phyloP scores from a whole-genome alignment of 768 basidiomycete species.

The Rhizopogon vesiculosus region DNA sequence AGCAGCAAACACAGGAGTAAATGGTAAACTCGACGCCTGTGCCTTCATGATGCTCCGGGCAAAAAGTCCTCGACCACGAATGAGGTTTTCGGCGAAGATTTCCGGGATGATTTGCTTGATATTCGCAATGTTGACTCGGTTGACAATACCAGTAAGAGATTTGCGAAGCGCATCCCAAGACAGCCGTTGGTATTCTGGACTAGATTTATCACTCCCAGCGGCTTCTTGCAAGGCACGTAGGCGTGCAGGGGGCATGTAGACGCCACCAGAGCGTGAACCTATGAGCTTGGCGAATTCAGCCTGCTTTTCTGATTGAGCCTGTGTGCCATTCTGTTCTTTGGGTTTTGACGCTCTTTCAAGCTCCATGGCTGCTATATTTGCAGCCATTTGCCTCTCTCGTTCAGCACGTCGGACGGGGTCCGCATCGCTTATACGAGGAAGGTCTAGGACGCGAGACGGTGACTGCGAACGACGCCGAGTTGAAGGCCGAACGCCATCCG shows the following conservation, averaged over 20 bases:
- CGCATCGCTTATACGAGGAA: slow-evolving; percentile 59
- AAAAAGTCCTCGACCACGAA: slow-evolving; percentile 91
- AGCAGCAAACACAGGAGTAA: slow-evolving; percentile 95
- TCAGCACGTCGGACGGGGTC: slow-evolving; percentile 74
- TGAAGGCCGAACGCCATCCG: slow-evolving; percentile 33
- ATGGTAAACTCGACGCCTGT: slow-evolving; percentile 93
- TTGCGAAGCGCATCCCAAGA: slow-evolving; percentile 98
- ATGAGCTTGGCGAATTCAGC: slow-evolving; percentile 90
- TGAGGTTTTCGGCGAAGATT: slow-evolving; percentile 89
- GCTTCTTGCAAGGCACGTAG: slow-evolving; percentile 80
- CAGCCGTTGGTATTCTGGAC: slow-evolving; percentile 87
- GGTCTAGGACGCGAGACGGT: slow-evolving; percentile 27
- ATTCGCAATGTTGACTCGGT: slow-evolving; percentile 95
- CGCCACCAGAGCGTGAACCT: slow-evolving; percentile 82
- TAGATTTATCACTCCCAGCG: slow-evolving; percentile 75
- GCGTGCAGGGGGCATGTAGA: slow-evolving; percentile 95
- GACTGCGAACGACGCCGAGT: slow-evolving; percentile 37
- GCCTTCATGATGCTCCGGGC: slow-evolving; percentile 97
- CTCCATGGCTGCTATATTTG: slow-evolving; percentile 63
- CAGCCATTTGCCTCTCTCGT: slow-evolving; percentile 76
- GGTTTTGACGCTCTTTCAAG: slow-evolving; percentile 57
- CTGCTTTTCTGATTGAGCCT: slow-evolving; percentile 56
- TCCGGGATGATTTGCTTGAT: slow-evolving; percentile 94
- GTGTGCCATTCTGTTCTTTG: slow-evolving; percentile 38
- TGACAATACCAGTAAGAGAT: slow-evolving; percentile 98